Base-by-base conservation (phyloP, 1,139 yeast species). In the Saccharomyces hybrid region DNA sequence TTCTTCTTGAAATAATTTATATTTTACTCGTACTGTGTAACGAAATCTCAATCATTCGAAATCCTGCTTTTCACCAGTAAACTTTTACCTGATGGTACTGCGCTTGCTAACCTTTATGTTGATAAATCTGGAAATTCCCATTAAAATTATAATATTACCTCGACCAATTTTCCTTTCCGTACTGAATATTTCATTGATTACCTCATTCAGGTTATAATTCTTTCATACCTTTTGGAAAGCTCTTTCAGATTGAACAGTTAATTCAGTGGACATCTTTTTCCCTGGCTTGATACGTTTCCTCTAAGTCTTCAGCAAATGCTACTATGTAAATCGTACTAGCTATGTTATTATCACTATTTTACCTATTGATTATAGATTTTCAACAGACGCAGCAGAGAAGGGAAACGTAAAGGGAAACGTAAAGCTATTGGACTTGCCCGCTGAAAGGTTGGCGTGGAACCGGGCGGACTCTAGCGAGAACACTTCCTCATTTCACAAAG, bases 231-330 rank as follows among this genome's bases (percentile, higher is more conserved):
- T 95, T 87, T 93, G 99, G 97, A 86, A 93, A 88, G 99, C 99
- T 83, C 96, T 93, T 86, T 95, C 99, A 77, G 97, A 88, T 87
- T 93, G 99, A 82, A 95, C 99, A 79, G 97, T 90, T 83, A 93
- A 90, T 87, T 93, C 99, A 80, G 98, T 88, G 78, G 98, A 95
- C 98, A 93, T 93, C 82, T 81, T 81, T 34, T 38, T 38, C 44
- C 44, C 44, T 38, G 44, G 44, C n/a, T 38, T 38, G 44, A 38
- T 38, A 38, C 44, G 44, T 16, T 38, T 38, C 7, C 44, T 38
- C 9, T 11, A 38, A 11, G 44, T 19, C 25, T 19, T 38, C 25
- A 38, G n/a, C 13, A 34, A 34, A 34, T 7, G 9, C 13, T 16
- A 34, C 42, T 34, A 7, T 8, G 3, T 14, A 34, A 34, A 34